Percentiles rank a stretch among this genome's conserved stretches.
phyloP scores from a whole-genome alignment of 805 yeast species.

The Teunomyces kruisii region DNA sequence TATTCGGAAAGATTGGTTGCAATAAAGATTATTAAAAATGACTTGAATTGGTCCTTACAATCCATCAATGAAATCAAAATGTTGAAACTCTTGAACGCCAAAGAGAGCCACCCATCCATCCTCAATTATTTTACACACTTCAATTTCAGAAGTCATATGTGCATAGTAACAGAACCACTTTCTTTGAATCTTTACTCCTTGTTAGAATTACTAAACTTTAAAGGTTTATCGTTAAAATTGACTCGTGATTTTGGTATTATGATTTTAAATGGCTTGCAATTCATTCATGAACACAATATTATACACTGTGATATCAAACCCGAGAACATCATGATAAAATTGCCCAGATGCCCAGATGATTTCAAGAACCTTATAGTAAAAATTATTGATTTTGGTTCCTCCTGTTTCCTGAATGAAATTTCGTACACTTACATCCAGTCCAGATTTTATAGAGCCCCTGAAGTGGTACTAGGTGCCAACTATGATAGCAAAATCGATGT shows the following conservation, averaged over 20 bases:
- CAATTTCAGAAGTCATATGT: conserved; percentile 77
- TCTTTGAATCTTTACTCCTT: conserved; percentile 66
- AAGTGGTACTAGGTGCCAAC: conserved; percentile 64
- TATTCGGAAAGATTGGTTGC: conserved; percentile 53
- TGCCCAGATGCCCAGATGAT: conserved; percentile 28
- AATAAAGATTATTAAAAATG: conserved; percentile 72
- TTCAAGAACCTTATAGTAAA: conserved; percentile 51
- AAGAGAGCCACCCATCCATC: conserved; percentile 7
- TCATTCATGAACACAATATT: conserved; percentile 54
- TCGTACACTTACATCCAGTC: conserved; percentile 57
- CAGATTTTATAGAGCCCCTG: conserved; percentile 78
- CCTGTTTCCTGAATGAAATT: conserved; percentile 46
- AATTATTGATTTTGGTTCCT: conserved; percentile 80
- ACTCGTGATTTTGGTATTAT: conserved; percentile 51
- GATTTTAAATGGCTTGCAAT: conserved; percentile 57
- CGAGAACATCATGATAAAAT: conserved; percentile 67
- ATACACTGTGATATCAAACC: conserved; percentile 89
- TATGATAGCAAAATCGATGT: conserved; percentile 54
- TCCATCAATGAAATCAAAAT: conserved; percentile 75
- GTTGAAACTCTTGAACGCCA: conserved; percentile 46
- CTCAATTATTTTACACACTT: conserved; percentile 61
- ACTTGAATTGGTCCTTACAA: conserved; percentile 71
- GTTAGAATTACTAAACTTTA: conserved; percentile 48
- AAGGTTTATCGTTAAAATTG: conserved; percentile 46
- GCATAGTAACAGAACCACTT: conserved; percentile 73